A percentile compares a stretch with the other conserved stretches of the same genome.
phyloP scores from a whole-genome alignment of 208 protist species.

The Tetramitus jugosus region DNA sequence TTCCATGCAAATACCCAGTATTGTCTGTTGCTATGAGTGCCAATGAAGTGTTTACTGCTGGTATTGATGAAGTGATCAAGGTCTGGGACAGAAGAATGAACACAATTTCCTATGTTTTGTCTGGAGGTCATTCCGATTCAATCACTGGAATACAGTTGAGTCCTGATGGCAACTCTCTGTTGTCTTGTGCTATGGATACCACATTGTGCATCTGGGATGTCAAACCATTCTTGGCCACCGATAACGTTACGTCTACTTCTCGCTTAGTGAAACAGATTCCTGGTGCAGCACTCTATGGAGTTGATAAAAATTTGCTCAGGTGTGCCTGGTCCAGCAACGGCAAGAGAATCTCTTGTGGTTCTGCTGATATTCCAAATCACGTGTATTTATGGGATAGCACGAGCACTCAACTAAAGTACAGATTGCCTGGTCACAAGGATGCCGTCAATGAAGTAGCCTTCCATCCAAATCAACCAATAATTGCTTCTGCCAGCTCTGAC shows the following conservation, averaged over 20 bases:
- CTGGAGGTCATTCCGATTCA: slow-evolving; percentile 22
- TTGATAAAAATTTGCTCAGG: slow-evolving; percentile 30
- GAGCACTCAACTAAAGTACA: slow-evolving; percentile 11
- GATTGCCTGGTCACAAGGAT: slow-evolving; percentile 32
- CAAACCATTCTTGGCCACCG: neutral
- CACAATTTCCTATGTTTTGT: neutral
- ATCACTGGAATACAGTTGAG: slow-evolving; percentile 26
- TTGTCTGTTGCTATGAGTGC: neutral
- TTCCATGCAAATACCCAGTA: slow-evolving; percentile 25
- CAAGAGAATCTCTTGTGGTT: neutral
- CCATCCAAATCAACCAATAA: slow-evolving; percentile 29
- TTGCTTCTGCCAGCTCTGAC: slow-evolving; percentile 22
- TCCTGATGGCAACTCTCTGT: slow-evolving; percentile 21
- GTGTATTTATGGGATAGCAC: slow-evolving; percentile 24
- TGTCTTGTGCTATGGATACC: slow-evolving; percentile 25
- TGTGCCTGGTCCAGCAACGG: slow-evolving; percentile 8
- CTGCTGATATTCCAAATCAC: neutral
- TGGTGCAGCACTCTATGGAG: slow-evolving; percentile 15
- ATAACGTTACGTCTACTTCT: neutral
- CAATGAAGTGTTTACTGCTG: slow-evolving; percentile 21
- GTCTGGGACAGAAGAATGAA: slow-evolving; percentile 27
- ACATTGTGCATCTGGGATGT: slow-evolving; percentile 29
- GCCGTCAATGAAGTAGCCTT: slow-evolving; percentile 35
- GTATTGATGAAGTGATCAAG: slow-evolving; percentile 9
- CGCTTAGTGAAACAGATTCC: neutral